phyloP scores from a whole-genome alignment of 257 asterid species.

The Gentiana straminea region DNA sequence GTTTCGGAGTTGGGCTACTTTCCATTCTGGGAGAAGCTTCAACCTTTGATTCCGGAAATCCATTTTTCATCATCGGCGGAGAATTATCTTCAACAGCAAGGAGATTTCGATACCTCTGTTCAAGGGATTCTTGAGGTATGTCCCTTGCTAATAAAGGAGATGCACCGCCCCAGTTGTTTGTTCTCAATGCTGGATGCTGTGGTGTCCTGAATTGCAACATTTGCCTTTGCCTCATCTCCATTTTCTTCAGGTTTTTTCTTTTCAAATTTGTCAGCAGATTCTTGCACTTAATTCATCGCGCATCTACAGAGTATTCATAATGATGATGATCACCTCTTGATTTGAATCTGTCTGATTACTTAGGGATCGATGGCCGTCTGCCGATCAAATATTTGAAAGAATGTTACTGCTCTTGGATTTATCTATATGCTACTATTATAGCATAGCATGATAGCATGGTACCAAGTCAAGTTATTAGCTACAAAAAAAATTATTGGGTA shows the following conservation, averaged over 20 bases:
- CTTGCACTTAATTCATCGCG: no score
- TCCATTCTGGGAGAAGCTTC: conserved; percentile 15
- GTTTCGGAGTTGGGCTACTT: conserved; percentile 10
- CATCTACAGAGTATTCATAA: neutral
- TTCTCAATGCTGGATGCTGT: conserved; percentile 50
- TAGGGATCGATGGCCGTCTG: no score
- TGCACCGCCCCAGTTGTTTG: conserved; percentile 74
- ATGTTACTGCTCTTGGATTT: no score
- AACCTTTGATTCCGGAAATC: conserved; percentile 14
- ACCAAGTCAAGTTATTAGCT: no score
- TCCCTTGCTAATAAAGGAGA: conserved; percentile 64
- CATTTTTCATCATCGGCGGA: conserved; percentile 15
- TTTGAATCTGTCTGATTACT: no score
- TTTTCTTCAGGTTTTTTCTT: neutral
- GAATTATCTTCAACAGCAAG: conserved; percentile 35
- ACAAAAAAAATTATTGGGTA: no score
- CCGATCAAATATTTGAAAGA: no score
- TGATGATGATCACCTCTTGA: neutral
- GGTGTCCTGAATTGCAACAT: conserved; percentile 45
- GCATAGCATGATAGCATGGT: no score
- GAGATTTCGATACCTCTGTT: conserved; percentile 40
- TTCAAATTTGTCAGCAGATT: no score
- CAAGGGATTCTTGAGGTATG: conserved; percentile 52
- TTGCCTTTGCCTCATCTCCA: conserved; percentile 9
- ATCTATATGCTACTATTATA: no score